Base-by-base conservation (phyloP, 192 early-diverging fungal species). In the Podila horticola region DNA sequence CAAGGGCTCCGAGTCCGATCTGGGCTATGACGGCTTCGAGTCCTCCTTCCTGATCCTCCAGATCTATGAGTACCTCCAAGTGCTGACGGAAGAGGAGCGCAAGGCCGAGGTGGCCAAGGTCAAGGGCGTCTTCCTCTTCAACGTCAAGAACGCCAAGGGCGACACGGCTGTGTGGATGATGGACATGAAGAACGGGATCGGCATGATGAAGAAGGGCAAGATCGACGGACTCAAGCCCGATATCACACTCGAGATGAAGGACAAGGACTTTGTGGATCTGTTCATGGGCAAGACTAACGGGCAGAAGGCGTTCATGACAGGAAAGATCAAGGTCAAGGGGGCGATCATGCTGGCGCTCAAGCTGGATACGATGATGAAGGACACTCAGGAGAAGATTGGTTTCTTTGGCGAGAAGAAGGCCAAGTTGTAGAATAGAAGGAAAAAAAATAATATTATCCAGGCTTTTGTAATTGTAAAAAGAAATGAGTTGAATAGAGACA, bases 301-400 rank as follows among this genome's bases (percentile, higher is more conserved):
- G 22, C 97, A 98, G 89, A 94, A 95, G 84, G 93, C 95, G 26
- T 98, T 95, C 77, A 95, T 96, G 94, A 79, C 86, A 17, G 95
- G 97, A 34, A 97, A 97, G 84, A 88, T 95, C 82, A 98, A 97
- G 86, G 83, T 92, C 57, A 92, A 92, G 84, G 93, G 92, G 61
- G 89, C 93, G 55, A 89, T 92, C 68, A 91, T 90, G 88, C 82
- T 94, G 50, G 91, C 91, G n/a, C 89, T 90, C 60, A 93, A 92
- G 76, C 85, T 94, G 8, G 89, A 93, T 74, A 79, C 73, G 49
- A 88, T 94, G 58, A 88, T 94, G 66, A 91, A 92, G 84, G 82
- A 86, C 58, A 83, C 84, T 41, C 75, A 89, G 13, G 85, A 85
- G 60, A 79, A 79, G 70, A 79, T 79, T 64, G 75, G 75, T 5